Conservation (phyloP, 306 rosid species). For the Begonia loranthoides region DNA sequence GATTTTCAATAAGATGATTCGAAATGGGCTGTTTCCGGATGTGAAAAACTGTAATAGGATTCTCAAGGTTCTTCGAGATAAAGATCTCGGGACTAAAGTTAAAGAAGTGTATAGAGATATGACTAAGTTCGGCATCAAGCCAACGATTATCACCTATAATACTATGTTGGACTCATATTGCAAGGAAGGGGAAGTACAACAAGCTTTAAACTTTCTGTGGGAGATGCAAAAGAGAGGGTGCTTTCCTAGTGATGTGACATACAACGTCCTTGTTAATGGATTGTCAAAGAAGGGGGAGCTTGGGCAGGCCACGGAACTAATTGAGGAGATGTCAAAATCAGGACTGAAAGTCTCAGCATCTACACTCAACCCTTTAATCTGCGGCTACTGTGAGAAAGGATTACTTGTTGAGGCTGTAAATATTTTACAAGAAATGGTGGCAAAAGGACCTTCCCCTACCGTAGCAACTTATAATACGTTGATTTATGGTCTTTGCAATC, state of each 20-base stretch:
- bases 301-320: slow-evolving; percentile 34
- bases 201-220: slow-evolving; percentile 30
- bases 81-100: slow-evolving; percentile 16
- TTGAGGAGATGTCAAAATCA: slow-evolving; percentile 35
- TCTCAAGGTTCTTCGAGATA: slow-evolving; percentile 47
- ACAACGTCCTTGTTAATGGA: slow-evolving; percentile 57
- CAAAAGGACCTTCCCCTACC: slow-evolving; percentile 32
- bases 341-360: slow-evolving; percentile 44
- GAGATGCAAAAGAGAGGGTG: slow-evolving; percentile 45
- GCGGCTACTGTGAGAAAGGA: slow-evolving; percentile 38
- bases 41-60: slow-evolving; percentile 66
- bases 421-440: slow-evolving; percentile 43
- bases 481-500: slow-evolving; percentile 50
- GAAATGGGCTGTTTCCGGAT: slow-evolving; percentile 47
- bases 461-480: slow-evolving; percentile 48
- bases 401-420: slow-evolving; percentile 31
- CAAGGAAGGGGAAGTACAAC: slow-evolving; percentile 47
- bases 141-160: slow-evolving; percentile 46
- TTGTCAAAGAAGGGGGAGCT: slow-evolving; percentile 46
- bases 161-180: slow-evolving; percentile 54
- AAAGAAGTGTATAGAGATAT: slow-evolving; percentile 41
- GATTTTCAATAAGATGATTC: slow-evolving; percentile 39
- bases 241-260: slow-evolving; percentile 35
- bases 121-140: slow-evolving; percentile 43
- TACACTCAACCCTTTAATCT: slow-evolving; percentile 51